Conservation (phyloP, 2,329 filamentous ascomycete species). For the Penicillium sp. region DNA sequence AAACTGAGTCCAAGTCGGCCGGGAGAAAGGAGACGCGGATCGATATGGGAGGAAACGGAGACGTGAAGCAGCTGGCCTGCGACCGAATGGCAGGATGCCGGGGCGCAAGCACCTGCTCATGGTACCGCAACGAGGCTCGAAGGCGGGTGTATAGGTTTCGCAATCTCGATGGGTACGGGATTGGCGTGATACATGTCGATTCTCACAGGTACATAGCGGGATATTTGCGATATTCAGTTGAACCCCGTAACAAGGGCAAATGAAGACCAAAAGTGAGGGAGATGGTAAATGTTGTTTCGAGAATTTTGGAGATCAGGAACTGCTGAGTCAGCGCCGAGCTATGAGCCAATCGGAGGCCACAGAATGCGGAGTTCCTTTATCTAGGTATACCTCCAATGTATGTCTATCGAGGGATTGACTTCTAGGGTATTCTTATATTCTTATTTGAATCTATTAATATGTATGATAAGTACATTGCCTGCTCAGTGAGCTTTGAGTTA, state of each 20-base stretch:
- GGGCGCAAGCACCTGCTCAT: slow-evolving; percentile 36
- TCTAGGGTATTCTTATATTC: neutral
- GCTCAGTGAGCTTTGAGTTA: neutral
- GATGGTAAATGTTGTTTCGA: slow-evolving; percentile 2
- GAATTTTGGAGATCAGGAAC: slow-evolving; percentile 8
- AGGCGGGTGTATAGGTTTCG: slow-evolving; percentile 23
- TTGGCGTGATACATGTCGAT: slow-evolving; percentile 23
- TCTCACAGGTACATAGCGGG: slow-evolving; percentile 17
- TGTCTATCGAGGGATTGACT: neutral
- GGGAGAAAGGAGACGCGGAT: slow-evolving; percentile 5
- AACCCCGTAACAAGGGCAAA: neutral
- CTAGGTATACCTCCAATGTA: neutral
- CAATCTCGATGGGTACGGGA: slow-evolving; percentile 22
- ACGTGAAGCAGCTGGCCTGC: slow-evolving; percentile 18
- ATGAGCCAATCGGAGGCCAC: neutral
- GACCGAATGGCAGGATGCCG: slow-evolving; percentile 30
- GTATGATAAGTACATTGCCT: neutral
- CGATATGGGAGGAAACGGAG: slow-evolving; percentile 9
- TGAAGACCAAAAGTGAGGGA: neutral
- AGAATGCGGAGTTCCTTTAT: slow-evolving; percentile 6
- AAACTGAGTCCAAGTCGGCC: slow-evolving; percentile 1
- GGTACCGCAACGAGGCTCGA: slow-evolving; percentile 28
- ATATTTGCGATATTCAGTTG: neutral
- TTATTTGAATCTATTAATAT: neutral
- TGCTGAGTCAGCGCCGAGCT: slow-evolving; percentile 5